A percentile compares a stretch with the other conserved stretches of the same genome.
Conservation (phyloP, 1,284 basidiomycete species). For the Ustilago cynodontis region DNA sequence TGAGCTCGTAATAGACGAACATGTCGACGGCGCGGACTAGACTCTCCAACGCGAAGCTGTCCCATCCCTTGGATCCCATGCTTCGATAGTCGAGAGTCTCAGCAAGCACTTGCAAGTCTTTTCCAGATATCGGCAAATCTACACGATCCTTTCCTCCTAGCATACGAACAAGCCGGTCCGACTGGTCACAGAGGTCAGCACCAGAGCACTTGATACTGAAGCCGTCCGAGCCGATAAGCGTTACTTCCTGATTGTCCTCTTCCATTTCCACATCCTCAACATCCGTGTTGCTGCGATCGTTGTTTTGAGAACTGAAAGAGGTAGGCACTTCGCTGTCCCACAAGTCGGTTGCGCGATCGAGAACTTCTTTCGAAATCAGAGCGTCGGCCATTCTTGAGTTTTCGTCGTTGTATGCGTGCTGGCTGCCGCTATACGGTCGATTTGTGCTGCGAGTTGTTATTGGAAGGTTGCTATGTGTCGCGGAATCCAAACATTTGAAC, state of each 20-base stretch:
- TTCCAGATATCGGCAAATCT: neutral
- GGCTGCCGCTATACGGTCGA: neutral
- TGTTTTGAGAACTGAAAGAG: neutral
- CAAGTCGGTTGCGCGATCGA: neutral
- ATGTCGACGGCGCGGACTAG: slow-evolving; percentile 5
- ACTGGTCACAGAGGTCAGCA: neutral
- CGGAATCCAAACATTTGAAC: no score
- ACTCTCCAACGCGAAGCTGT: neutral
- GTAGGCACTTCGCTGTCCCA: neutral
- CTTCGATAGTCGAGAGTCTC: neutral
- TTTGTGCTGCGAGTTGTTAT: no score
- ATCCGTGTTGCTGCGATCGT: neutral
- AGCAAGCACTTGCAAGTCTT: neutral
- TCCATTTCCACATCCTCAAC: neutral
- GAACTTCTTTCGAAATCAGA: neutral
- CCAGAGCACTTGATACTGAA: neutral
- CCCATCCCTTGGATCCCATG: neutral
- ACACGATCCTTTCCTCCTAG: neutral
- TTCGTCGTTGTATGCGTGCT: neutral
- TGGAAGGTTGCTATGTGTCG: no score
- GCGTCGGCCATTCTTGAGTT: neutral
- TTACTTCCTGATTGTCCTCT: neutral
- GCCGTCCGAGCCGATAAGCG: neutral
- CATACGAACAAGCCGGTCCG: no score
- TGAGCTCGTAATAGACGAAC: slow-evolving; percentile 4